A percentile compares a stretch with the other conserved stretches of the same genome.
phyloP scores from a whole-genome alignment of 371 early-diverging fungal genomes.

The Actinomortierella ambigua region DNA sequence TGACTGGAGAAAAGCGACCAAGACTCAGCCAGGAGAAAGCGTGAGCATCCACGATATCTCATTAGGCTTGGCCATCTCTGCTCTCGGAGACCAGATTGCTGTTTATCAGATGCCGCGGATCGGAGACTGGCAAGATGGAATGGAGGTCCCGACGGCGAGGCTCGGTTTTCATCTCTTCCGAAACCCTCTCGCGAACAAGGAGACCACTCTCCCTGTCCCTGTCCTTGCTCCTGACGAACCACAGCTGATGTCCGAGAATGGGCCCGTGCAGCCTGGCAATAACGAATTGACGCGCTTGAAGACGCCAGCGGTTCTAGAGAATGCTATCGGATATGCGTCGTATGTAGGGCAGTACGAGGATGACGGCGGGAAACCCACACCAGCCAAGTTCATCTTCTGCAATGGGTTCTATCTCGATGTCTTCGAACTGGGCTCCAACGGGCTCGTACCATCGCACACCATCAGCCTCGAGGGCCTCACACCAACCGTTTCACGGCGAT shows the following conservation, averaged over 20 bases:
- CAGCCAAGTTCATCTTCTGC: conserved; percentile 28
- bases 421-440: conserved; percentile 11
- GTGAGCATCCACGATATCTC: conserved; percentile 5
- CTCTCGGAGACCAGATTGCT: conserved; percentile 32
- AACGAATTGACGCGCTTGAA: not conserved
- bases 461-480: conserved; percentile 28
- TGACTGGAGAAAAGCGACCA: too few relatives aligned
- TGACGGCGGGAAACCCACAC: not conserved
- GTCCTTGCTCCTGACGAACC: conserved; percentile 11
- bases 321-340: conserved; percentile 62
- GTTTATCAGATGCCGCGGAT: conserved; percentile 35
- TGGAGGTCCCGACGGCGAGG: conserved; percentile 10
- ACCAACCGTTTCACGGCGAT: conserved; percentile 40
- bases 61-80: conserved; percentile 34
- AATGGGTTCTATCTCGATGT: conserved; percentile 38
- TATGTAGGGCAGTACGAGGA: conserved; percentile 22
- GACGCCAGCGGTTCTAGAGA: conserved; percentile 18
- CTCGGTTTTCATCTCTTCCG: conserved; percentile 32
- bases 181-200: conserved; percentile 18
- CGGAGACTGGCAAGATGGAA: conserved; percentile 36
- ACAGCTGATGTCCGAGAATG: conserved; percentile 12
- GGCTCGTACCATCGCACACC: conserved; percentile 12
- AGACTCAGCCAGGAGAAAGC: too few relatives aligned
- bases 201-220: not conserved
- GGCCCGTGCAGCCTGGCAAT: not conserved